phyloP scores from a whole-genome alignment of 208 protist genomes.

The Entamoeba invadens region DNA sequence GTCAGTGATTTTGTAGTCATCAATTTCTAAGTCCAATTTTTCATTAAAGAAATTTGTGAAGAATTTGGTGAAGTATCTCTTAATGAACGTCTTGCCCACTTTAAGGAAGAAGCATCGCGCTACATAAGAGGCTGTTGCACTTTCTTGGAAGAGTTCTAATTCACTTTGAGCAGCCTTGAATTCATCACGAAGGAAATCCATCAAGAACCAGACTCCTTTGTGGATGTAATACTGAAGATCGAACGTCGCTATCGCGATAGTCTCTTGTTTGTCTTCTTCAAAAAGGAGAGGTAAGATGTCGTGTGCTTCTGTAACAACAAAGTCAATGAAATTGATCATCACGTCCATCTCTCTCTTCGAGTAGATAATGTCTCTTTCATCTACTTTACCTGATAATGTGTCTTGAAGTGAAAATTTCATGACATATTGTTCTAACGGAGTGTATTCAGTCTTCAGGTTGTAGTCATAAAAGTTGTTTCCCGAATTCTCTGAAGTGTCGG shows the following conservation, averaged over 20 bases:
- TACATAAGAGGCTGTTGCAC: neutral
- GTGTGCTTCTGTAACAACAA: neutral
- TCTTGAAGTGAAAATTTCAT: neutral
- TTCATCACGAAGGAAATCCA: neutral
- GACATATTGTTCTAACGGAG: neutral
- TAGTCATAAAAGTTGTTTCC: neutral
- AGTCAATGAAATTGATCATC: neutral
- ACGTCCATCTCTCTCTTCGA: neutral
- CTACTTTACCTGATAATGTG: neutral
- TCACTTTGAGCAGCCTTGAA: neutral
- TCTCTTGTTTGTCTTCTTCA: neutral
- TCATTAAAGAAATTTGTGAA: neutral
- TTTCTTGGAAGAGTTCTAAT: neutral
- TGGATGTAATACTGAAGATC: neutral
- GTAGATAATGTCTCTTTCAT: neutral
- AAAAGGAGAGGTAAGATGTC: neutral
- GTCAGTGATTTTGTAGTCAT: neutral
- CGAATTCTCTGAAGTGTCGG: neutral
- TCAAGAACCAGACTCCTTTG: neutral
- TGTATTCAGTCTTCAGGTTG: neutral
- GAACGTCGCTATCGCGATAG: neutral
- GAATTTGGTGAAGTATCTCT: no score
- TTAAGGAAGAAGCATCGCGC: neutral
- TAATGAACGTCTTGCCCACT: neutral
- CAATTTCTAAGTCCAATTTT: neutral